Evolutionary conservation across 805 yeast species (phyloP).

Genomic region (Kuraishia ogatae): DNA sequence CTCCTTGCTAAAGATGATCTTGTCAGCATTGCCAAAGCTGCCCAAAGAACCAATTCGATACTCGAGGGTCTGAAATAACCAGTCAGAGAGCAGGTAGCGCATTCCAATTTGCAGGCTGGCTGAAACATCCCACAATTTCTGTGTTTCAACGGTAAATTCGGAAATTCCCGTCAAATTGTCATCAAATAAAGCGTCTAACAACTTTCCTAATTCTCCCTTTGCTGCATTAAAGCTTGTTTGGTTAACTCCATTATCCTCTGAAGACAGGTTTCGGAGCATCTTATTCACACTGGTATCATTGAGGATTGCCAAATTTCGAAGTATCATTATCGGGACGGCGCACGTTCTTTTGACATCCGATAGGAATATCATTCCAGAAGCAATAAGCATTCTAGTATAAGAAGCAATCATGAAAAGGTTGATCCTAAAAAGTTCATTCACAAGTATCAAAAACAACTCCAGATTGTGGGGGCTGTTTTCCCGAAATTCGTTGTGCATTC

Average conservation of each 20-base stretch:
- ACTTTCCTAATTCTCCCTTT: neutral
- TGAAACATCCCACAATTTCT: neutral
- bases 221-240: neutral
- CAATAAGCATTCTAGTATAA: conserved; percentile 72
- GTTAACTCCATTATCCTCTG: neutral
- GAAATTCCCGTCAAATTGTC: neutral
- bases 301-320: conserved; percentile 50
- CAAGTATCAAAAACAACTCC: conserved; percentile 31
- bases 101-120: neutral
- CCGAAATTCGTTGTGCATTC: conserved; percentile 8
- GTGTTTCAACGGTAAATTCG: conserved; percentile 11
- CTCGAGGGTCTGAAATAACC: neutral
- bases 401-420: conserved; percentile 49
- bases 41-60: neutral
- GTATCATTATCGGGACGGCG: conserved; percentile 43
- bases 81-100: neutral
- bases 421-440: conserved; percentile 38
- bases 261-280: conserved; percentile 10
- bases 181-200: neutral
- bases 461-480: conserved; percentile 7
- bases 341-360: conserved; percentile 41
- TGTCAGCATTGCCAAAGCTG: conserved; percentile 17
- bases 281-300: conserved; percentile 28
- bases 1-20: conserved; percentile 30
- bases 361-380: conserved; percentile 75